Evolutionary conservation across 2,329 filamentous ascomycete genomes (phyloP).

Genomic region (Metarhizium rileyi): DNA sequence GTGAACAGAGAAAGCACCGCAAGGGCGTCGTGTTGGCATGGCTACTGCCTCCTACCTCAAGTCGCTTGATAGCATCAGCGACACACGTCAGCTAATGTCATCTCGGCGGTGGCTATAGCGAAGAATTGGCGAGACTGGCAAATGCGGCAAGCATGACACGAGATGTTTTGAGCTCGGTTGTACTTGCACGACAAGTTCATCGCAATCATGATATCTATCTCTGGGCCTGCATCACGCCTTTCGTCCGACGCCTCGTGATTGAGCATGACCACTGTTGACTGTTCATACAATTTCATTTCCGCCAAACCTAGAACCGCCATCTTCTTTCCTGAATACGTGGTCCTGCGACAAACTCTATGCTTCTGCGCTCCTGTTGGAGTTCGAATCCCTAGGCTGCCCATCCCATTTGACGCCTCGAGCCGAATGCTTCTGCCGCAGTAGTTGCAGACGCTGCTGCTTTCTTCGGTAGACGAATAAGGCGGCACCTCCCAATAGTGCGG

Average conservation of each 20-base stretch:
- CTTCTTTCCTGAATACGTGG: neutral
- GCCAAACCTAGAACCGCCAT: too few species aligned
- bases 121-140: neutral
- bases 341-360: slow-evolving; percentile 11
- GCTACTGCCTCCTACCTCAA: too few species aligned
- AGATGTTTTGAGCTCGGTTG: too few species aligned
- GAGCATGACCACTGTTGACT: too few species aligned
- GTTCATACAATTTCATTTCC: neutral
- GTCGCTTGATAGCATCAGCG: too few species aligned
- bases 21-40: too few species aligned
- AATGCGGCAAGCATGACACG: neutral
- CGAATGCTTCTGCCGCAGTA: slow-evolving; percentile 15
- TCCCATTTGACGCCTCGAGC: slow-evolving; percentile 16
- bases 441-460: slow-evolving; percentile 16
- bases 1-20: too few species aligned
- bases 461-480: slow-evolving; percentile 44
- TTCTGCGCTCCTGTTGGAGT: slow-evolving; percentile 11
- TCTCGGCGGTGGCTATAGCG: neutral
- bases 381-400: slow-evolving; percentile 11
- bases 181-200: neutral
- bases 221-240: too few species aligned
- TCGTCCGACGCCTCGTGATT: too few species aligned
- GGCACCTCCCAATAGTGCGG: slow-evolving; percentile 48
- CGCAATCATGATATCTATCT: neutral
- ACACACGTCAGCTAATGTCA: neutral